Evolutionary conservation across 192 early-diverging fungal genomes (phyloP), one percentile per base, ranked within the genome.

Genomic region (Backusella parvicylindrica): DNA sequence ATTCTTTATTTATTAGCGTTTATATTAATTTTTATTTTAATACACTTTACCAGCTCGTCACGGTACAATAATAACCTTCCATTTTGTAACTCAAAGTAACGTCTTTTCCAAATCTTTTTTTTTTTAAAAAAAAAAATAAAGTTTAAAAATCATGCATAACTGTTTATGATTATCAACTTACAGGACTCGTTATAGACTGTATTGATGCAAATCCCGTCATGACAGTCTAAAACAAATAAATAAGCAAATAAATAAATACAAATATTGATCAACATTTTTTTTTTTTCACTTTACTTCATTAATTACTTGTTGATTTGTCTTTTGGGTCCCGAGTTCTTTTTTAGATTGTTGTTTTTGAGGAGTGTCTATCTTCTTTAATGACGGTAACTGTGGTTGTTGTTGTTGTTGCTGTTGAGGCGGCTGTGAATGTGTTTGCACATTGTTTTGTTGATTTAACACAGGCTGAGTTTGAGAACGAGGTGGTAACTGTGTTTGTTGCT

Each of bases 31-130:
- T 43, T 21, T 35, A 7, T 11, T 63, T 47, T 36, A 32, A 18
- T 30, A 43, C 18, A 64, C 30, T 35, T 70, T 79, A 82, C 81
- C 43, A 40, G 7, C 64, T 85, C 84, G 35, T 88, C 88, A 13
- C 84, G 76, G 74, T 84, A 90, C 15, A 89, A 72, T 0, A 79
- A 78, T 18, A 90, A 41, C 26, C 69, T 80, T 43, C 82, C 80
- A 26, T 84, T 85, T n/a, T 82, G 81, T 75, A 90, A 84, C 36
- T 81, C 75, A 76, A 89, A 90, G 74, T 82, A 90, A 9, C 89
- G 85, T 43, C 89, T 83, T 64, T 83, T 86, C 89, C 87, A 90
- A 68, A 87, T 85, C 77, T n/a, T n/a, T n/a, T n/a, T n/a, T n/a
- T n/a, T n/a, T n/a, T n/a, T 86, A 77, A 37, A 72, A 79, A 41